phyloP scores from a whole-genome alignment of 1,284 basidiomycete species.

The Moniliella sp. region DNA sequence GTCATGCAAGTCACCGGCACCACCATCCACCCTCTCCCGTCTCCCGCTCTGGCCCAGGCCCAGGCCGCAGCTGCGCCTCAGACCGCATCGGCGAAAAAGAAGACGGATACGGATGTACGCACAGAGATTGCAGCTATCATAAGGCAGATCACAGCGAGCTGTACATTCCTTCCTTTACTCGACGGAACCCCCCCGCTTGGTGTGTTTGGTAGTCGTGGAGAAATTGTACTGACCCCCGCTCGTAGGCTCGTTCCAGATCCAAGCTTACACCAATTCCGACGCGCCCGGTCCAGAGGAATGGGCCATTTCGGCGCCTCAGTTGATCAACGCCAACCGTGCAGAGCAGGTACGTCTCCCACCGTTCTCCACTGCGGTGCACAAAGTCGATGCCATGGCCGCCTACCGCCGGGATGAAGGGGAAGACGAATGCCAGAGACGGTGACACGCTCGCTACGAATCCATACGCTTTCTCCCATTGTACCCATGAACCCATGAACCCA shows the following conservation, averaged over 20 bases:
- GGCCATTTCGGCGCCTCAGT: constrained; percentile 79
- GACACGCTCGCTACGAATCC: no score
- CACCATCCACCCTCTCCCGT: no score
- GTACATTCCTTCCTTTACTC: constrained; percentile 86
- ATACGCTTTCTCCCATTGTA: no score
- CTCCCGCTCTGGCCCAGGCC: no score
- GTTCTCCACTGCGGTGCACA: constrained; percentile 35
- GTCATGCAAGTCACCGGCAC: no score
- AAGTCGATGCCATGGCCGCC: constrained; percentile 36
- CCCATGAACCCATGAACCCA: no score
- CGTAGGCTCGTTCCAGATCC: constrained; percentile 56
- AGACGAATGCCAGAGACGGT: no score
- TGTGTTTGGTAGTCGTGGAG: no score
- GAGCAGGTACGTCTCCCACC: constrained; percentile 57
- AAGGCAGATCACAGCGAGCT: constrained; percentile 89
- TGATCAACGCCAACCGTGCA: constrained; percentile 82
- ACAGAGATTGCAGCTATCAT: constrained; percentile 91
- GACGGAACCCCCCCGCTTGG: no score
- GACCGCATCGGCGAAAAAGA: no score
- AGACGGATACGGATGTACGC: constrained; percentile 71
- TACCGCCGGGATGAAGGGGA: constrained; percentile 34
- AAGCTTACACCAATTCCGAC: constrained; percentile 51
- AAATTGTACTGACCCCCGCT: constrained; percentile 1
- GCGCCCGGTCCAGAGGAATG: constrained; percentile 71
- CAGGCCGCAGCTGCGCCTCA: no score